Percentiles rank a stretch among this genome's conserved stretches.
Conservation (phyloP, 441 rosid genomes). For the Oxalis stricta region DNA sequence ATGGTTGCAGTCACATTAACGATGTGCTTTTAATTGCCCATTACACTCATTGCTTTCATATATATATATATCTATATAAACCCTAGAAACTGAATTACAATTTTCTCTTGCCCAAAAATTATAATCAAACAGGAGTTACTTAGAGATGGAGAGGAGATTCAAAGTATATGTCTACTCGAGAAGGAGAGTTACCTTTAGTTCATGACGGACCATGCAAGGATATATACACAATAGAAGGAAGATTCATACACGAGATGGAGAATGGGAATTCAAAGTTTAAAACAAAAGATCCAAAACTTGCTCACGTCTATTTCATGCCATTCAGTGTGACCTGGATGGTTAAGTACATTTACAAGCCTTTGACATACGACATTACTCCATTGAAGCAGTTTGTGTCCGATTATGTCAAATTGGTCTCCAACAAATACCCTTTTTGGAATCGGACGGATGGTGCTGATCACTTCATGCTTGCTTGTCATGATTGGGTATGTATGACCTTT, state of each 20-base stretch:
- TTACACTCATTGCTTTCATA: too few species aligned
- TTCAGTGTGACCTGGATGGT: conserved; percentile 83
- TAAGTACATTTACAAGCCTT: conserved; percentile 37
- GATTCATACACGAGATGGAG: conserved; percentile 77
- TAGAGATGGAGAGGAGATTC: conserved; percentile 80
- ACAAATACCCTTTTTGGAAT: conserved; percentile 54
- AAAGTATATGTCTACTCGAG: conserved; percentile 80
- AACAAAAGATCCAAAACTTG: conserved; percentile 36
- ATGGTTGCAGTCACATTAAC: too few species aligned
- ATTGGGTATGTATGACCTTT: conserved; percentile 45
- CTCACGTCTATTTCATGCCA: conserved; percentile 81
- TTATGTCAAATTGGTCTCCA: conserved; percentile 38
- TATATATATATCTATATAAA: background rate
- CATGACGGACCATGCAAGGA: conserved; percentile 87
- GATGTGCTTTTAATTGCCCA: too few species aligned
- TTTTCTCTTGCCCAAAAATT: background rate
- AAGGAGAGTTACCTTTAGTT: conserved; percentile 75
- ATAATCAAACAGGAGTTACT: conserved; percentile 44
- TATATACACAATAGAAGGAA: conserved; percentile 70
- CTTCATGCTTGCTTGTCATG: conserved; percentile 75
- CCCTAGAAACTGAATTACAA: background rate
- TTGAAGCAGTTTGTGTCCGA: conserved; percentile 47
- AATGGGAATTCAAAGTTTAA: conserved; percentile 32
- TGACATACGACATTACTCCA: conserved; percentile 23
- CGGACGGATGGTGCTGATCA: conserved; percentile 52